A percentile compares a stretch with the other conserved stretches of the same genome.
These are phyloP conservation scores for Mycosphaerella arachidis DNA, from an alignment of 2,329 filamentous ascomycete genomes.

Conservation along the genomic window DNA sequence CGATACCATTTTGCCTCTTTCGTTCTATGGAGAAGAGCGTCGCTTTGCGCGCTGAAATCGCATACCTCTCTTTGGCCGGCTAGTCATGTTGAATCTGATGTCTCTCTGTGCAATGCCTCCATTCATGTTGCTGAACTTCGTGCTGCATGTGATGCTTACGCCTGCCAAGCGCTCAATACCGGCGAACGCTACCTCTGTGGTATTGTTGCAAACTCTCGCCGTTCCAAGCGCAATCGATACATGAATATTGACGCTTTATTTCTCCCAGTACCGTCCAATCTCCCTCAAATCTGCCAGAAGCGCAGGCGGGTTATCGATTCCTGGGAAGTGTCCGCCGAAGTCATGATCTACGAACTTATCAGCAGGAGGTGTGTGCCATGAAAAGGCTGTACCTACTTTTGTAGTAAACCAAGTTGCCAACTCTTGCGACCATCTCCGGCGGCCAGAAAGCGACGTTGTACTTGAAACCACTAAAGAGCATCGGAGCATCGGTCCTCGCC, in stretches of 20 bases:
- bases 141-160: too few species aligned
- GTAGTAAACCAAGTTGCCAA: conserved; percentile 36
- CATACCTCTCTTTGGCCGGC: not conserved
- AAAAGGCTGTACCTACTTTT: conserved; percentile 11
- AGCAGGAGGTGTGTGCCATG: not conserved
- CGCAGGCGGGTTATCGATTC: conserved; percentile 5
- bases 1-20: not conserved
- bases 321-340: conserved; percentile 13
- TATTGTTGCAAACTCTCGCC: not conserved
- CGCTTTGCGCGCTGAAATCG: not conserved
- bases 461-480: conserved; percentile 13
- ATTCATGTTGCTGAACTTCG: not conserved
- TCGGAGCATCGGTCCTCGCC: conserved; percentile 11
- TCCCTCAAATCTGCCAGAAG: conserved; percentile 10
- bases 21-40: not conserved
- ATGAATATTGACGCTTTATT: not conserved
- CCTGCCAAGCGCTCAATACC: not conserved
- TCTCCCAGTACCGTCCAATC: conserved; percentile 7
- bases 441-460: conserved; percentile 20
- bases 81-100: not conserved
- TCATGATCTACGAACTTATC: conserved; percentile 2
- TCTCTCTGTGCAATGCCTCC: not conserved
- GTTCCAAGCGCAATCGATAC: not conserved
- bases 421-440: conserved; percentile 27
- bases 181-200: not conserved